Base-by-base conservation (phyloP, 371 early-diverging fungal species). In the Mortierella sp. region DNA sequence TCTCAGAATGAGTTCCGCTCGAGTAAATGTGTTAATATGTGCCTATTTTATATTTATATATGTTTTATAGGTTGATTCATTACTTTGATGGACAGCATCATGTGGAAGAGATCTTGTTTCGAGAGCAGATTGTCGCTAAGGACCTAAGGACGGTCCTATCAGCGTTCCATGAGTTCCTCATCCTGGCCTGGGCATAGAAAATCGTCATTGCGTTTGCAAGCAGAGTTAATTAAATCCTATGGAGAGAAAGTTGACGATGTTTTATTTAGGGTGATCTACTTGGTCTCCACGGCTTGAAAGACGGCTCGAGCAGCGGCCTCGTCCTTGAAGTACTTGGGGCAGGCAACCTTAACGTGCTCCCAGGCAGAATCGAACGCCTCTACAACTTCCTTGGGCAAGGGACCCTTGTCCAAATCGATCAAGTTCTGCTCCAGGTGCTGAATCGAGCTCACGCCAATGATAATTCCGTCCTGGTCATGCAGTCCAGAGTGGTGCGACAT, bases 61-160 rank as follows among this genome's bases (percentile, higher is more conserved):
- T 69, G 16, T 8, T 51, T 74, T 4, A 50, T 73, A 91, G 93
- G 50, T 79, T 96, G 69, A 89, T 91, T n/a, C 92, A 93, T 4
- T 97, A 96, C 76, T 95, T 96, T 88, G 91, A 94, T 83, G 97
- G 97, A 3, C 92, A 93, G 61, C 92, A 93, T 82, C 94, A 94
- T 78, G 91, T 95, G 24, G 96, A 96, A 75, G 97, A 97, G 81
- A 96, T 97, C 72, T 87, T 94, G 76, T 96, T 93, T 75, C 88
- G 94, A 13, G 96, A 96, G 86, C 93, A 92, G 46, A 88, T 96
- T 34, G 91, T 92, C 16, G 87, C 92, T 76, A 88, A 90, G 72
- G 95, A 95, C 75, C 83, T 95, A 28, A 90, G 89, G 64, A 83
- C 91, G 9, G 91, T 94, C 3, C 80, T 93, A 34, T 90, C 90